Base-by-base conservation (phyloP, 768 basidiomycete genomes). In the Ramaria sp. region DNA sequence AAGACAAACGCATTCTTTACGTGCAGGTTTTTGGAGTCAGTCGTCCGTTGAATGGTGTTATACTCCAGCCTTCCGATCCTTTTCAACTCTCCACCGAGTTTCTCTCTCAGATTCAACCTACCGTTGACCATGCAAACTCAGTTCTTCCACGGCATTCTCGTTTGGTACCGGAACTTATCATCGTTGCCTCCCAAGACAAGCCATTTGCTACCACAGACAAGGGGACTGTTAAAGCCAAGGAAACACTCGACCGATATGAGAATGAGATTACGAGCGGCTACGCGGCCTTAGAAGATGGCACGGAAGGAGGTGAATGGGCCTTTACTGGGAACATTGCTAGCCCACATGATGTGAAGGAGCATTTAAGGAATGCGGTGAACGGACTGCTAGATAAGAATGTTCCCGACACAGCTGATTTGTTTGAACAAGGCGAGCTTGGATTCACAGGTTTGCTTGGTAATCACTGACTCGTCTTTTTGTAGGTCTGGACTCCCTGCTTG, bases 81-180 rank as follows among this genome's bases (percentile, higher is more conserved):
- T 19, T 53, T 31, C 45, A 53, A 1, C 15, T 41, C n/a, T 15
- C 59, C 27, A 42, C 53, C 6, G 55, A 41, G 31, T 65, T 59
- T 55, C 24, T 66, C n/a, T 55, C 61, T 37, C 42, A 54, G 17
- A 61, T 67, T 41, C 64, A 63, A 62, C 61, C 63, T 10, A 62
- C 61, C n/a, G 59, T 68, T 49, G 63, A 61, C 5, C 49, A 63
- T 27, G 62, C 63, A 56, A 69, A 69, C 53, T 50, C 45, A 17
- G 48, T 64, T 19, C 47, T 66, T 41, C 68, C 68, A 11, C 59
- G 60, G 30, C 67, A 69, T 51, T 68, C 68, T 2, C 61, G 62
- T n/a, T 54, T 69, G 39, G 53, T 69, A 19, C 59, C 63, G 9
- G 54, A 62, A 22, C 59, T 69, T 57, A 54, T 68, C 48, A 52